These are phyloP conservation scores for Intubia oerlemansii DNA, from an alignment of 2,329 filamentous ascomycete genomes.

Conservation along the genomic window DNA sequence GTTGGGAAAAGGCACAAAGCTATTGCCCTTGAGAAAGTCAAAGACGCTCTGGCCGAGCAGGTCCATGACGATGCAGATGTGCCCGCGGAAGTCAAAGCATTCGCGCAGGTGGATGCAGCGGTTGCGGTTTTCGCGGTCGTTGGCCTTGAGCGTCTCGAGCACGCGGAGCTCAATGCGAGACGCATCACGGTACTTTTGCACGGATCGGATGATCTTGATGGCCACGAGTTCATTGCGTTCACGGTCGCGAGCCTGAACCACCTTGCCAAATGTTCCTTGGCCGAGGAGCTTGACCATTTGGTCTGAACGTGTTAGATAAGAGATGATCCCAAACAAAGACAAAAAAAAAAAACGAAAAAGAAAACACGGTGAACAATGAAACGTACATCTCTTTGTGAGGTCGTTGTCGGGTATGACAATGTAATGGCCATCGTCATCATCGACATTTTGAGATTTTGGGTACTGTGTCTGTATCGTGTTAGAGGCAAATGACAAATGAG, in stretches of 20 bases:
- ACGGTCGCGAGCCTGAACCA: conserved; percentile 77
- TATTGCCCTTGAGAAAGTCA: conserved; percentile 89
- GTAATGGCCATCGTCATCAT: conserved; percentile 95
- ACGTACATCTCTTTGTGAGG: conserved; percentile 76
- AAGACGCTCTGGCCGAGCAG: conserved; percentile 87
- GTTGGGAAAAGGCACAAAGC: conserved; percentile 92
- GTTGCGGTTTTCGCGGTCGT: conserved; percentile 81
- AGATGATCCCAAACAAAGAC: neutral
- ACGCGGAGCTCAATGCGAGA: conserved; percentile 88
- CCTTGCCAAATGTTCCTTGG: conserved; percentile 95
- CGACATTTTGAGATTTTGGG: conserved; percentile 45
- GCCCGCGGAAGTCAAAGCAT: conserved; percentile 91
- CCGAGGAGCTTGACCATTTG: conserved; percentile 76
- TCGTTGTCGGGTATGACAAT: conserved; percentile 75
- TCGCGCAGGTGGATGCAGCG: conserved; percentile 92
- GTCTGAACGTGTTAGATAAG: conserved; percentile 29
- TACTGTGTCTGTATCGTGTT: conserved; percentile 1
- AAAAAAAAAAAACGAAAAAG: too few species aligned
- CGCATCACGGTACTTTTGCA: conserved; percentile 94
- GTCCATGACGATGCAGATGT: conserved; percentile 73
- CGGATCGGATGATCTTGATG: conserved; percentile 94
- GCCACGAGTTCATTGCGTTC: conserved; percentile 61
- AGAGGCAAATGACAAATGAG: too few species aligned
- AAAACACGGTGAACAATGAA: neutral
- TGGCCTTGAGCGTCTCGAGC: conserved; percentile 73